phyloP scores from a whole-genome alignment of 768 basidiomycete species.

The Leccinum incarnatum region DNA sequence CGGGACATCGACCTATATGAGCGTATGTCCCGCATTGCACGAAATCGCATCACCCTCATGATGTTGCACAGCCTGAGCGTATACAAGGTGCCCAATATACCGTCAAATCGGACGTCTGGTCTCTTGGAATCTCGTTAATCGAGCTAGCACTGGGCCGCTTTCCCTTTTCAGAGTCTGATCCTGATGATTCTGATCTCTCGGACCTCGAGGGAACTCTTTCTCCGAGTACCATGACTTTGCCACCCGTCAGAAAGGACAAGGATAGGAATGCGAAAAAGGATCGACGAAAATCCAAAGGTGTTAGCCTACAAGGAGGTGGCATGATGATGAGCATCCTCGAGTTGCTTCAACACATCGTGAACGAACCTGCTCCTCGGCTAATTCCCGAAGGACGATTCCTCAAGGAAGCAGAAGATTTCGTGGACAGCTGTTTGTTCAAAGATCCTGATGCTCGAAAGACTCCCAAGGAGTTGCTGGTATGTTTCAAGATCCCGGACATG shows the following conservation, averaged over 20 bases:
- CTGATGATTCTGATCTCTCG: slow-evolving; percentile 73
- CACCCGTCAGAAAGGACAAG: slow-evolving; percentile 36
- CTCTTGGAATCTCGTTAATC: slow-evolving; percentile 93
- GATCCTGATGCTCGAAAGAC: slow-evolving; percentile 81
- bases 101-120: slow-evolving; percentile 99
- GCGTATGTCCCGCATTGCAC: slow-evolving; percentile 54
- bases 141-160: slow-evolving; percentile 96
- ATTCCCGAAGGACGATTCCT: slow-evolving; percentile 74
- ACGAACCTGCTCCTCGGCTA: slow-evolving; percentile 92
- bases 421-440: slow-evolving; percentile 88
- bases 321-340: slow-evolving; percentile 99
- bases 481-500: not conserved
- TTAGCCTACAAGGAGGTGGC: slow-evolving; percentile 88
- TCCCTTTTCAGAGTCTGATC: slow-evolving; percentile 85
- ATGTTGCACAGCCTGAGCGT: slow-evolving; percentile 78
- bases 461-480: slow-evolving; percentile 82
- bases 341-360: slow-evolving; percentile 95
- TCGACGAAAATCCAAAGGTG: slow-evolving; percentile 87
- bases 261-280: slow-evolving; percentile 63
- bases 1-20: slow-evolving; percentile 99
- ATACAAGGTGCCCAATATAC: slow-evolving; percentile 99
- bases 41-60: slow-evolving; percentile 14
- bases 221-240: slow-evolving; percentile 54
- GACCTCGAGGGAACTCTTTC: slow-evolving; percentile 82
- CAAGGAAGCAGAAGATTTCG: slow-evolving; percentile 73